A percentile compares a stretch with the other conserved stretches of the same genome.
These are phyloP conservation scores for Lolium perenne DNA, from an alignment of 176 grass and related monocot genomes.

Conservation along the genomic window DNA sequence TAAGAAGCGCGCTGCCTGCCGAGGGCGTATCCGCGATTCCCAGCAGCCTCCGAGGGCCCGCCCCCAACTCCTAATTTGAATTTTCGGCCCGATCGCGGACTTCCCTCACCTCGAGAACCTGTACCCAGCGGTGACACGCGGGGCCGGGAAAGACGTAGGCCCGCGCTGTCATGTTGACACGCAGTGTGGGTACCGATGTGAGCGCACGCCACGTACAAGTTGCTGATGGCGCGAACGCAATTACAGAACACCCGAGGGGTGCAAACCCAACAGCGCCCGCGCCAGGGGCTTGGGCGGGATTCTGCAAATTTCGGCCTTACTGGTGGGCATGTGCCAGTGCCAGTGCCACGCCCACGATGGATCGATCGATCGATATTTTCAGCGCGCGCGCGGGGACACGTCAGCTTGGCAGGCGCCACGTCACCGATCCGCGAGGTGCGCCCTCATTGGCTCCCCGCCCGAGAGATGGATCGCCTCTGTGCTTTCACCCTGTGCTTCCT, in stretches of 20 bases:
- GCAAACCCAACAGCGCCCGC: accelerated
- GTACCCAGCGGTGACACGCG: accelerated
- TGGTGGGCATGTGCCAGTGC: conserved; percentile 26
- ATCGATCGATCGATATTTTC: too few relatives aligned
- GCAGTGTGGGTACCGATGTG: not conserved
- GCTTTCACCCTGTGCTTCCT: conserved; percentile 43
- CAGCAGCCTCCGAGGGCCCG: conserved; percentile 11
- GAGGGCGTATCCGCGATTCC: conserved; percentile 56
- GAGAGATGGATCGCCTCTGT: not conserved
- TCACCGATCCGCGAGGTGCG: conserved; percentile 72
- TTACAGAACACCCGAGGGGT: accelerated
- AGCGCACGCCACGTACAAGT: not conserved
- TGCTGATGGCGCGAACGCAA: accelerated
- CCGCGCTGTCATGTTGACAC: accelerated
- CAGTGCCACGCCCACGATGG: not conserved
- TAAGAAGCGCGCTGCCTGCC: conserved; percentile 25
- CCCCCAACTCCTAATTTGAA: conserved; percentile 53
- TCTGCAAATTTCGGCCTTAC: conserved; percentile 44
- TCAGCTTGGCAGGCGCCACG: conserved; percentile 11
- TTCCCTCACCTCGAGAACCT: not conserved
- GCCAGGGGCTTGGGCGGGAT: conserved; percentile 65
- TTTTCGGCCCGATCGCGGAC: not conserved
- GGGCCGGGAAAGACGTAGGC: accelerated
- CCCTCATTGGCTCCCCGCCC: conserved; percentile 30
- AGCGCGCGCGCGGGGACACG: not conserved